These are phyloP conservation scores for Sclerotinia minor DNA, from an alignment of 2,329 filamentous ascomycete genomes.

Conservation along the genomic window DNA sequence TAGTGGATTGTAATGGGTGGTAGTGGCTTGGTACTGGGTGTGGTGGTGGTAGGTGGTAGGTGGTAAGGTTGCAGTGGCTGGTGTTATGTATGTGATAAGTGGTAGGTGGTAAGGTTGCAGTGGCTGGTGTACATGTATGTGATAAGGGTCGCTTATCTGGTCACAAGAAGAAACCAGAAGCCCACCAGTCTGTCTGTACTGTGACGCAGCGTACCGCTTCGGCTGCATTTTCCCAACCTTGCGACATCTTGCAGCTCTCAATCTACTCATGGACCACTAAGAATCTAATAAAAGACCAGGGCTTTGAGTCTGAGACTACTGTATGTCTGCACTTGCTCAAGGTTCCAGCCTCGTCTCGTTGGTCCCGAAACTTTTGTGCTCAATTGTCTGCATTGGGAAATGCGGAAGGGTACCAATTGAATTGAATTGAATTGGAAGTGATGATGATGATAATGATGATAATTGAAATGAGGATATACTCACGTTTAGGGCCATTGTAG, in stretches of 20 bases:
- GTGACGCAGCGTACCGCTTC: constrained; percentile 16
- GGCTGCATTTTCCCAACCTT: constrained; percentile 16
- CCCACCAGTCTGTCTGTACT: background rate
- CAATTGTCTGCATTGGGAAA: constrained; percentile 16
- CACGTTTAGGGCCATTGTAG: constrained; percentile 18
- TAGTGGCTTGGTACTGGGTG: too few relatives aligned
- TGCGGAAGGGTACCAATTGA: background rate
- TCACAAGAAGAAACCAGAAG: background rate
- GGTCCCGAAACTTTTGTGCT: constrained; percentile 9
- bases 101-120: too few relatives aligned
- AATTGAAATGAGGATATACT: constrained; percentile 17
- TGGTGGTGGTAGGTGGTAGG: background rate
- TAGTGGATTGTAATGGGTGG: too few relatives aligned
- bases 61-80: background rate
- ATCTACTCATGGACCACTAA: constrained; percentile 18
- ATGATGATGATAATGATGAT: too few relatives aligned
- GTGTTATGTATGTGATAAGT: background rate
- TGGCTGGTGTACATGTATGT: background rate
- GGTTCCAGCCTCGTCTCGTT: constrained; percentile 25
- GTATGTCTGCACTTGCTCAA: constrained; percentile 21
- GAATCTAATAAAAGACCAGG: constrained; percentile 21
- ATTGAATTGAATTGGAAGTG: background rate
- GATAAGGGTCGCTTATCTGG: constrained; percentile 25
- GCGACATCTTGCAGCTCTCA: constrained; percentile 17
- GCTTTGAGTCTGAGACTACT: constrained; percentile 12